These are phyloP conservation scores for Isabelozyma gotoi DNA, from an alignment of 805 yeast genomes.

Conservation along the genomic window DNA sequence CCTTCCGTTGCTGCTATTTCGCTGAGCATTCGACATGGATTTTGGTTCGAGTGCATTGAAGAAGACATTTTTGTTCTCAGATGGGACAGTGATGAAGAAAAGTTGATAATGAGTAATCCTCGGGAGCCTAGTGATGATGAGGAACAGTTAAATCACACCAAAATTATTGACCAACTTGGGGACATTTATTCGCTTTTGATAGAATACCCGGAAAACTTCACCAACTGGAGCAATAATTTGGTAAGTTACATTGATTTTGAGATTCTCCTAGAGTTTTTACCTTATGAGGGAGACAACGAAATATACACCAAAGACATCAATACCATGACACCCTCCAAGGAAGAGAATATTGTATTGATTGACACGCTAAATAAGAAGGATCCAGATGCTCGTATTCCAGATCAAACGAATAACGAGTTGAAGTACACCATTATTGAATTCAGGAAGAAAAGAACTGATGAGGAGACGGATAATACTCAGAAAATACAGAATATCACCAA, in stretches of 20 bases:
- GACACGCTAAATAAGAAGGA: slow-evolving; percentile 27
- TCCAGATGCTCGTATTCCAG: slow-evolving; percentile 16
- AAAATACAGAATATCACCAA: slow-evolving; percentile 43
- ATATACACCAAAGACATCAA: slow-evolving; percentile 26
- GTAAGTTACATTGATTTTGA: slow-evolving; percentile 18
- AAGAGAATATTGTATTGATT: slow-evolving; percentile 44
- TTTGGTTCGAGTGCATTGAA: slow-evolving; percentile 39
- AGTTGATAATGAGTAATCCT: slow-evolving; percentile 11
- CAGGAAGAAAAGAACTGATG: slow-evolving; percentile 30
- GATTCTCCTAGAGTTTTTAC: slow-evolving; percentile 20
- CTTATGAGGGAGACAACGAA: not conserved
- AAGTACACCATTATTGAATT: slow-evolving; percentile 43
- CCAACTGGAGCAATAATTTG: slow-evolving; percentile 12
- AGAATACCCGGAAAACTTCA: slow-evolving; percentile 30
- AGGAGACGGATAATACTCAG: too few species aligned
- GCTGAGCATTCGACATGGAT: slow-evolving; percentile 30
- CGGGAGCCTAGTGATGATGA: slow-evolving; percentile 11
- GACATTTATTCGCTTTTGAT: slow-evolving; percentile 33
- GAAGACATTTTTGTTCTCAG: slow-evolving; percentile 28
- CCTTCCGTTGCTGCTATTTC: not conserved
- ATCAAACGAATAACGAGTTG: slow-evolving; percentile 34
- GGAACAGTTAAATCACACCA: slow-evolving; percentile 28
- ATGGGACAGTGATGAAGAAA: slow-evolving; percentile 32
- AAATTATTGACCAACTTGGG: slow-evolving; percentile 24
- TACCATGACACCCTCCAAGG: slow-evolving; percentile 49